These are phyloP conservation scores for Aspergillus coremiiformis DNA, from an alignment of 495 filamentous ascomycete species.

Conservation along the genomic window DNA sequence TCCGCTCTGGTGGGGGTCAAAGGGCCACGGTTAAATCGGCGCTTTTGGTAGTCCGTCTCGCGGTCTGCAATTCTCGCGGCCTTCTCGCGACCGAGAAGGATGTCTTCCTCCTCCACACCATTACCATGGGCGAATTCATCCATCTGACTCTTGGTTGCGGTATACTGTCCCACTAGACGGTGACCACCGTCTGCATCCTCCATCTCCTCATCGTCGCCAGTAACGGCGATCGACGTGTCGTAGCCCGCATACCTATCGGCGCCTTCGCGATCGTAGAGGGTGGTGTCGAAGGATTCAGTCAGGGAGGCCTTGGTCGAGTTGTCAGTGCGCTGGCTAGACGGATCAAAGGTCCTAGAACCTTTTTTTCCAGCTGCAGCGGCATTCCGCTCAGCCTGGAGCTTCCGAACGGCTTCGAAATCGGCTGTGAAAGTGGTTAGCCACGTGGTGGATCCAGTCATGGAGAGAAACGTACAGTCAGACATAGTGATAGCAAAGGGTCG, in stretches of 20 bases:
- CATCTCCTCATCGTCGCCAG: constrained; percentile 78
- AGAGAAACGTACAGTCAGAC: constrained; percentile 50
- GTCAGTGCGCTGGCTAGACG: constrained; percentile 81
- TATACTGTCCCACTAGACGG: constrained; percentile 92
- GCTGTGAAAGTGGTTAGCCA: constrained; percentile 37
- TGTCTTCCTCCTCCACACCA: constrained; percentile 87
- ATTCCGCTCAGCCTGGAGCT: constrained; percentile 89
- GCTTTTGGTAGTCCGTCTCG: constrained; percentile 97
- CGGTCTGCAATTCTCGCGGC: constrained; percentile 82
- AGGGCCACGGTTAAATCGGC: constrained; percentile 71
- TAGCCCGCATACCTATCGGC: constrained; percentile 85
- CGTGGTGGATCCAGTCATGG: constrained; percentile 5
- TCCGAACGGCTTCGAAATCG: constrained; percentile 76
- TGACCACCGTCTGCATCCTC: constrained; percentile 66
- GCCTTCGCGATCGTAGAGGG: constrained; percentile 78
- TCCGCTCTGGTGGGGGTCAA: constrained; percentile 85
- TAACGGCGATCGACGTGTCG: constrained; percentile 75
- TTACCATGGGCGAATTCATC: constrained; percentile 86
- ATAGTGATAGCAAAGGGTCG: constrained; percentile 32
- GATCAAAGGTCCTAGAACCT: constrained; percentile 81
- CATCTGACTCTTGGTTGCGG: constrained; percentile 81
- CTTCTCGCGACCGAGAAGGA: constrained; percentile 79
- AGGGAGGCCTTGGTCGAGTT: constrained; percentile 89
- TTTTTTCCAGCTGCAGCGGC: constrained; percentile 73
- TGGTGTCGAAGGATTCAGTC: constrained; percentile 89